Evolutionary conservation across 2,329 filamentous ascomycete genomes (phyloP).

Genomic region (Dichotomopilus funicola): DNA sequence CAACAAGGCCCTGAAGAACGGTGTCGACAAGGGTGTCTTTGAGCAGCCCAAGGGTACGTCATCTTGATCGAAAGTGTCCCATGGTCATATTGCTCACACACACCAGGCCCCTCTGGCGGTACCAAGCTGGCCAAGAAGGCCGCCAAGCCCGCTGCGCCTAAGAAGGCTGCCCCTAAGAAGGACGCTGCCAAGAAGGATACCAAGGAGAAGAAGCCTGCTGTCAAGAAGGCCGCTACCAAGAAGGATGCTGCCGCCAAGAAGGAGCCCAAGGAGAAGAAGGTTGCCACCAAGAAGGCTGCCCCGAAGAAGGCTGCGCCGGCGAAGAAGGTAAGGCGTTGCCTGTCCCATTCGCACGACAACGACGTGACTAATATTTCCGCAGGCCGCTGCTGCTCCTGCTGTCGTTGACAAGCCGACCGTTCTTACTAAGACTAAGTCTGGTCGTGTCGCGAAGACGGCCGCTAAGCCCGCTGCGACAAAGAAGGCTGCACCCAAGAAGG

Average conservation of each 20-base stretch:
- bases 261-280: constrained; percentile 37
- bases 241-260: constrained; percentile 32
- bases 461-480: constrained; percentile 42
- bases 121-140: constrained; percentile 87
- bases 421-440: constrained; percentile 77
- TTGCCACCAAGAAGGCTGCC: constrained; percentile 32
- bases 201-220: constrained; percentile 35
- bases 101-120: constrained; percentile 69
- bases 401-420: constrained; percentile 64
- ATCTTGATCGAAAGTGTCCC: not conserved
- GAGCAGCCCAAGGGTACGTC: constrained; percentile 81
- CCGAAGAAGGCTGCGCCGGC: constrained; percentile 35
- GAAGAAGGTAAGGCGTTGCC: constrained; percentile 28
- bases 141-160: constrained; percentile 32
- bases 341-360: no score
- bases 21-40: constrained; percentile 82
- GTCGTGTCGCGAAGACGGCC: constrained; percentile 69
- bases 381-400: constrained; percentile 60
- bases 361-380: not conserved
- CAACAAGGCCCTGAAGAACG: constrained; percentile 76
- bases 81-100: constrained; percentile 18
- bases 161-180: constrained; percentile 33
- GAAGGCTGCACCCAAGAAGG: constrained; percentile 43
- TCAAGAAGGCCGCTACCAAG: constrained; percentile 34
- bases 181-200: constrained; percentile 35